These are phyloP conservation scores for Aspergillus unguis DNA, from an alignment of 2,329 filamentous ascomycete genomes.

Conservation along the genomic window DNA sequence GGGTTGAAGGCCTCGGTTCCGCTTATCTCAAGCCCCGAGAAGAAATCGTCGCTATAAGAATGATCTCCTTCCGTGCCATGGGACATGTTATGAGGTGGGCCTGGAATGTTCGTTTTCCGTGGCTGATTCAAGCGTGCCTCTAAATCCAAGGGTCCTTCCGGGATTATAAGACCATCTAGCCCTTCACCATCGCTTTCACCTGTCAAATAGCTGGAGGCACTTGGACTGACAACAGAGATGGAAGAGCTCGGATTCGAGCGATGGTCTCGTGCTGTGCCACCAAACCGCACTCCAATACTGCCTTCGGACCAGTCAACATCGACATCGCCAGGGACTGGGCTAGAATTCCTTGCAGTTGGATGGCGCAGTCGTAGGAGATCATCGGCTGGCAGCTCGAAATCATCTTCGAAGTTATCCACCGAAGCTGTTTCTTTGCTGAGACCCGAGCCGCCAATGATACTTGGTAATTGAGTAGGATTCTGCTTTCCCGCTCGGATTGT, in stretches of 20 bases:
- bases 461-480: conserved; percentile 50
- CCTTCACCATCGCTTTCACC: conserved; percentile 91
- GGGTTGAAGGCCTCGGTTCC: conserved; percentile 77
- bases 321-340: conserved; percentile 67
- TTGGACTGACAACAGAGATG: conserved; percentile 85
- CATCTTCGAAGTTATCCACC: conserved; percentile 68
- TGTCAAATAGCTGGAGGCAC: conserved; percentile 85
- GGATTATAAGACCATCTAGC: conserved; percentile 82
- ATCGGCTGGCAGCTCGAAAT: conserved; percentile 67
- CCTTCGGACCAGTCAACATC: conserved; percentile 86
- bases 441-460: conserved; percentile 52
- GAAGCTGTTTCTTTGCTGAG: conserved; percentile 40
- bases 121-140: conserved; percentile 71
- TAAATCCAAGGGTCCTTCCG: conserved; percentile 78
- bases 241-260: conserved; percentile 81
- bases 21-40: conserved; percentile 82
- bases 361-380: conserved; percentile 62
- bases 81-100: conserved; percentile 32
- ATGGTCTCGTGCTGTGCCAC: conserved; percentile 76
- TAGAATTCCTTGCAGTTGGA: conserved; percentile 63
- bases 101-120: conserved; percentile 48
- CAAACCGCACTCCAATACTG: conserved; percentile 85
- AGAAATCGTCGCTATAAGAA: conserved; percentile 66
- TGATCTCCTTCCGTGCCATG: conserved; percentile 17
- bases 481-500: conserved; percentile 68